These are phyloP conservation scores for Metarhizium anisopliae DNA, from an alignment of 2,329 filamentous ascomycete species.

Conservation along the genomic window DNA sequence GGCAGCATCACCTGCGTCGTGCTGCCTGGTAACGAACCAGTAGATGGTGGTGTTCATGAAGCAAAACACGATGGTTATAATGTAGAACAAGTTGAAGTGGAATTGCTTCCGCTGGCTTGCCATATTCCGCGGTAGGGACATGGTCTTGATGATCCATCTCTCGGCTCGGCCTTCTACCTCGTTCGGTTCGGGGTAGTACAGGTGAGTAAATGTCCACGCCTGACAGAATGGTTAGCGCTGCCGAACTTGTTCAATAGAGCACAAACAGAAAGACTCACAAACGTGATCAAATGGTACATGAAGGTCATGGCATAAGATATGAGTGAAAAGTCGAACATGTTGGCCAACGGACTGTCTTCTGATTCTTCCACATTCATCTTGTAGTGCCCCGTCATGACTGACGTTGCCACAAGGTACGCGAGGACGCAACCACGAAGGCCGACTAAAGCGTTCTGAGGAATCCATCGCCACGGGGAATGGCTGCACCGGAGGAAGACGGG, in stretches of 20 bases:
- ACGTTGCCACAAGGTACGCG: conserved; percentile 32
- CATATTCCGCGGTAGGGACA: conserved; percentile 37
- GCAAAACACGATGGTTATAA: conserved; percentile 33
- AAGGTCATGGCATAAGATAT: conserved; percentile 33
- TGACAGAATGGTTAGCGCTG: conserved; percentile 12
- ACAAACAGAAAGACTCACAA: conserved; percentile 28
- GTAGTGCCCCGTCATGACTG: conserved; percentile 34
- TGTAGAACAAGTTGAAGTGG: conserved; percentile 43
- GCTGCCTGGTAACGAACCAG: conserved; percentile 32
- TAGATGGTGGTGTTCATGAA: conserved; percentile 43
- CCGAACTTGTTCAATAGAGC: background rate
- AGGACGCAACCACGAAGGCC: conserved; percentile 33
- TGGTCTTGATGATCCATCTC: conserved; percentile 25
- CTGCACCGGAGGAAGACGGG: conserved; percentile 41
- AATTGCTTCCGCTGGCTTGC: conserved; percentile 32
- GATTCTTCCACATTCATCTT: conserved; percentile 31
- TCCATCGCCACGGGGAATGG: conserved; percentile 40
- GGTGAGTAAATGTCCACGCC: conserved; percentile 44
- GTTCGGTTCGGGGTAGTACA: conserved; percentile 35
- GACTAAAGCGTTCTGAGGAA: conserved; percentile 37
- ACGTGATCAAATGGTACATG: conserved; percentile 35
- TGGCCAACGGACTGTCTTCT: conserved; percentile 28
- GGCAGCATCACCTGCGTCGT: conserved; percentile 11
- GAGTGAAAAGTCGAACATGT: conserved; percentile 41
- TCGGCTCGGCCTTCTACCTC: conserved; percentile 26